Evolutionary conservation across 2,329 filamentous ascomycete species (phyloP).

Genomic region (Nannizzia gypsea): DNA sequence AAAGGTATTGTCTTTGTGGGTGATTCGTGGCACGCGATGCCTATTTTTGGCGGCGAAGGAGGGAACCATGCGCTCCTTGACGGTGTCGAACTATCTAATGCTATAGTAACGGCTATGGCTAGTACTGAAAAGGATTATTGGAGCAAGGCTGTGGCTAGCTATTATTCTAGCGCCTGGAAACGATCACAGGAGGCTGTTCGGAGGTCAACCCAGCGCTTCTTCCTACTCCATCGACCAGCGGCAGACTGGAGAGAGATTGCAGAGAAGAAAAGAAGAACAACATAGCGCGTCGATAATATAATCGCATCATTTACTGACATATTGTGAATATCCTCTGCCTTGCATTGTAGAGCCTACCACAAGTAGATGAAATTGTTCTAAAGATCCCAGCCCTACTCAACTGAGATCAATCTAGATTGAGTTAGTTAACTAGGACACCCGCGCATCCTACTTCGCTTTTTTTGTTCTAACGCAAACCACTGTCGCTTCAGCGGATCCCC

Average conservation of each 20-base stretch:
- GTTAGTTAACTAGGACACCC: neutral
- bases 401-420: neutral
- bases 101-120: neutral
- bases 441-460: neutral
- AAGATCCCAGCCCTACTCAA: too few species aligned
- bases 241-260: neutral
- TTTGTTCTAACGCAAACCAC: neutral
- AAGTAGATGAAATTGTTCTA: neutral
- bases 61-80: neutral
- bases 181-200: neutral
- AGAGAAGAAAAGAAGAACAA: neutral
- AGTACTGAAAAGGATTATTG: neutral
- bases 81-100: neutral
- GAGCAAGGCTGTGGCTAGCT: neutral
- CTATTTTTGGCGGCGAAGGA: neutral
- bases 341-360: neutral
- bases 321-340: neutral
- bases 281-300: neutral
- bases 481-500: neutral
- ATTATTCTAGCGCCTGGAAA: neutral
- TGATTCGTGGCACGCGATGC: neutral
- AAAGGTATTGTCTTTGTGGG: neutral
- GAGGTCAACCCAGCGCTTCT: neutral
- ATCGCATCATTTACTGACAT: neutral
- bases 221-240: neutral